phyloP scores from a whole-genome alignment of 805 yeast species.

The Metschnikowia proteae region DNA sequence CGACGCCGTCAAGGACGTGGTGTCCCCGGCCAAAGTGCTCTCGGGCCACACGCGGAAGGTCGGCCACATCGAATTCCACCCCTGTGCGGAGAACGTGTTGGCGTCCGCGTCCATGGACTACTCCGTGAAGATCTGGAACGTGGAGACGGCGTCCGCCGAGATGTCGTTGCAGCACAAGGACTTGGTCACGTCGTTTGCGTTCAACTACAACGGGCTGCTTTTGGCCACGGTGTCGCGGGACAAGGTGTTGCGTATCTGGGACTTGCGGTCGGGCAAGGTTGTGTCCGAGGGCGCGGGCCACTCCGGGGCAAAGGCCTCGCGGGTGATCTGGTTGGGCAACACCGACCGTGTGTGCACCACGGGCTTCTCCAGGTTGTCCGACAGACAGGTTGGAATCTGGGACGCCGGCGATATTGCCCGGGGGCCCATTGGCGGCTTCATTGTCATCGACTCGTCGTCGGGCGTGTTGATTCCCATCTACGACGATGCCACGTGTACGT shows the following conservation, averaged over 20 bases:
- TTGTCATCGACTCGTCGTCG: slow-evolving; percentile 81
- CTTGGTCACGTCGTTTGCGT: slow-evolving; percentile 87
- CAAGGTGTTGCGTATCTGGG: slow-evolving; percentile 88
- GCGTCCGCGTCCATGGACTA: slow-evolving; percentile 91
- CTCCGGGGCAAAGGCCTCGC: slow-evolving; percentile 84
- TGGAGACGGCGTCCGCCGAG: slow-evolving; percentile 66
- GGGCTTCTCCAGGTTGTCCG: slow-evolving; percentile 88
- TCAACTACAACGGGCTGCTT: slow-evolving; percentile 83
- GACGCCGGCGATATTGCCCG: slow-evolving; percentile 65
- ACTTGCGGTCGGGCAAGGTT: slow-evolving; percentile 68
- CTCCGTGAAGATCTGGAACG: slow-evolving; percentile 87
- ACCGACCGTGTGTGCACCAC: slow-evolving; percentile 84
- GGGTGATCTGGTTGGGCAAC: slow-evolving; percentile 89
- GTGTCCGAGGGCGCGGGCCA: slow-evolving; percentile 87
- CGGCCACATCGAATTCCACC: slow-evolving; percentile 88
- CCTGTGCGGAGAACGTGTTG: slow-evolving; percentile 78
- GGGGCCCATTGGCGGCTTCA: slow-evolving; percentile 89
- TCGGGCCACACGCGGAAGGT: slow-evolving; percentile 91
- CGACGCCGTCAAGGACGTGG: slow-evolving; percentile 61
- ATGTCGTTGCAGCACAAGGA: slow-evolving; percentile 82
- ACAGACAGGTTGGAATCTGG: slow-evolving; percentile 96
- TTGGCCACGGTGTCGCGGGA: slow-evolving; percentile 90
- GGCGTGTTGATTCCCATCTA: slow-evolving; percentile 91
- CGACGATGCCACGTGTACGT: slow-evolving; percentile 74
- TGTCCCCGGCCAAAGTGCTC: slow-evolving; percentile 61